Evolutionary conservation across 441 rosid genomes (phyloP), one percentile per base, ranked within the genome.

Genomic region (Arabidopsis hybrid): DNA sequence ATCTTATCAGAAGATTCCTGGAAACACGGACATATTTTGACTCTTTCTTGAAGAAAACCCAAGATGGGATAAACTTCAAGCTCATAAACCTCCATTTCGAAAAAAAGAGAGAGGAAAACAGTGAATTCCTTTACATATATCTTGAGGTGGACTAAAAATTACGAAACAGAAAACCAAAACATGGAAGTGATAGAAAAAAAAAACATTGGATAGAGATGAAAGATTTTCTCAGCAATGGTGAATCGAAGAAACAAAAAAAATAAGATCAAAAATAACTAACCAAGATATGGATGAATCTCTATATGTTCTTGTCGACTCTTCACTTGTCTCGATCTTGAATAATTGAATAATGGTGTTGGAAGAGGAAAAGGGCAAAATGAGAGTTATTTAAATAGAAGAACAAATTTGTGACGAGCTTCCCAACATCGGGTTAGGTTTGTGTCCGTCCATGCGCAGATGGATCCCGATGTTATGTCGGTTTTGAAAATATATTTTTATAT

Each of bases 1-100:
- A 64, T 38, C 38, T 6, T 14, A 12, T 45, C 66, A 66, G 55
- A 31, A 67, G 73, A 74, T 74, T 32, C 78, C 78, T 40, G 18
- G 45, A 67, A 47, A 74, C 51, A 14, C 67, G 78, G 73, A 31
- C 46, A 47, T 35, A 35, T 8, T 26, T 65, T 64, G 21, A 57
- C 39, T 16, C 35, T 66, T n/a, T 65, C 10, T 34, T 31, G 29
- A 63, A 38, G 26, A 21, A 21, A 17, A 7, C 10, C 7, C 3
- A 38, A 65, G 34, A 56, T 45, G 17, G 2, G 39, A 16, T 38
- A 26, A 65, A 40, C 39, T 11, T 29, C 47, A 36, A 63, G n/a
- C 14, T 5, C 53, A 52, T 43, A 63, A 72, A 50, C 32, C 34
- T 45, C 40, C 49, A 18, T 18, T 2, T 64, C 34, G 26, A 21